These are phyloP conservation scores for Mycosphaerelloides madeirae DNA, from an alignment of 2,329 filamentous ascomycete species.

Conservation along the genomic window DNA sequence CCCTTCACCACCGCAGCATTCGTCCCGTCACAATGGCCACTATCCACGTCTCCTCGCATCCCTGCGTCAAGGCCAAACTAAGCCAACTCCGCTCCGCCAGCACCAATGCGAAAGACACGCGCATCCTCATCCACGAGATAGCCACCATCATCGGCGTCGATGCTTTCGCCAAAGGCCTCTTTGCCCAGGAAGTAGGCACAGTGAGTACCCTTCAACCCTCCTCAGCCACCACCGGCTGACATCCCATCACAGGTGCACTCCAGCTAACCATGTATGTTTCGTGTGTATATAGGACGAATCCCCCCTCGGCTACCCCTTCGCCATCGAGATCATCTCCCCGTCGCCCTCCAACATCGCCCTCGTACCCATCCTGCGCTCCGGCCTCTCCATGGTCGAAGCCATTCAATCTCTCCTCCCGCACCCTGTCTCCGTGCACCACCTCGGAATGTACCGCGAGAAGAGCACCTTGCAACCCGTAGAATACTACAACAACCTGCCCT, in stretches of 20 bases:
- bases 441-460: conserved; percentile 90
- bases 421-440: conserved; percentile 81
- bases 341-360: conserved; percentile 68
- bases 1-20: no score
- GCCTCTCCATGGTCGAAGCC: conserved; percentile 85
- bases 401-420: conserved; percentile 75
- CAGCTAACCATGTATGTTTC: conserved; percentile 7
- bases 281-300: conserved; percentile 59
- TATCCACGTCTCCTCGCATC: conserved; percentile 75
- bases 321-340: conserved; percentile 54
- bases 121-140: conserved; percentile 80
- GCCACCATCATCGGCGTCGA: conserved; percentile 76
- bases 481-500: conserved; percentile 96
- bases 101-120: conserved; percentile 69
- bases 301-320: conserved; percentile 72
- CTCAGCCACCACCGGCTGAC: conserved; percentile 25
- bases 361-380: conserved; percentile 88
- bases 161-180: conserved; percentile 64
- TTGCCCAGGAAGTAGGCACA: conserved; percentile 54
- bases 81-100: conserved; percentile 75
- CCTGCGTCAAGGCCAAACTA: conserved; percentile 81
- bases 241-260: conserved; percentile 8
- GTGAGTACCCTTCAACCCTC: conserved; percentile 46
- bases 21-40: conserved; percentile 34
- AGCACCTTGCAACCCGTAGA: conserved; percentile 83